Evolutionary conservation across 2,329 filamentous ascomycete genomes (phyloP), one percentile per base, ranked within the genome.

Genomic region (Cordyceps pruinosa): DNA sequence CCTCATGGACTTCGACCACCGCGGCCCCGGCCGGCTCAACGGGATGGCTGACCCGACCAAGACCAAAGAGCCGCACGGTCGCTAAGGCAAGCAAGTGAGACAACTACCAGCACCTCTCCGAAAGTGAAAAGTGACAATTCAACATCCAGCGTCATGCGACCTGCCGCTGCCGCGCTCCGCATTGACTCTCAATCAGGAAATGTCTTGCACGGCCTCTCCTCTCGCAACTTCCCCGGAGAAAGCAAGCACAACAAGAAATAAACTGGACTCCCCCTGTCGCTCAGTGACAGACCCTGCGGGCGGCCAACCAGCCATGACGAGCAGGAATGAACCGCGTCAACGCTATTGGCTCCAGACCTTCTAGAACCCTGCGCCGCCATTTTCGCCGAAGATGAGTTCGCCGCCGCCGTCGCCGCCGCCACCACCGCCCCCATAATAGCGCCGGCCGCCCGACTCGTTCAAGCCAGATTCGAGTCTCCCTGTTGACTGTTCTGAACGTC

Each of bases 281-380:
- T 12, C 23, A 42, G 21, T 25, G 30, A 21, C 35, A 23, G 25
- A n/a, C 25, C 12, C 26, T 17, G 2, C 12, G 26, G 15, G 10
- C 49, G n/a, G n/a, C n/a, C n/a, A n/a, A n/a, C n/a, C n/a, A n/a
- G n/a, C n/a, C n/a, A n/a, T n/a, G n/a, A n/a, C n/a, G n/a, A n/a
- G n/a, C 35, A n/a, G 23, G 28, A 53, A 45, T 52, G n/a, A 44
- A 34, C 39, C 19, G 21, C 37, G 30, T 19, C 41, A 39, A 13
- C 39, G 28, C 50, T 26, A 53, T 45, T 53, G 50, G 50, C 50
- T 45, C 39, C 28, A n/a, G 21, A 2, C 28, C 39, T 53, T 35
- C 50, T 53, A 53, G 50, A 53, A 53, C 39, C 50, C 50, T 53
- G 8, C 25, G 28, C 50, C 50, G 19, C 39, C 26, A 51, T 53